Percentiles rank a stretch among this genome's conserved stretches.
phyloP scores from a whole-genome alignment of 768 basidiomycete genomes.

The Mycena albidolilacea region DNA sequence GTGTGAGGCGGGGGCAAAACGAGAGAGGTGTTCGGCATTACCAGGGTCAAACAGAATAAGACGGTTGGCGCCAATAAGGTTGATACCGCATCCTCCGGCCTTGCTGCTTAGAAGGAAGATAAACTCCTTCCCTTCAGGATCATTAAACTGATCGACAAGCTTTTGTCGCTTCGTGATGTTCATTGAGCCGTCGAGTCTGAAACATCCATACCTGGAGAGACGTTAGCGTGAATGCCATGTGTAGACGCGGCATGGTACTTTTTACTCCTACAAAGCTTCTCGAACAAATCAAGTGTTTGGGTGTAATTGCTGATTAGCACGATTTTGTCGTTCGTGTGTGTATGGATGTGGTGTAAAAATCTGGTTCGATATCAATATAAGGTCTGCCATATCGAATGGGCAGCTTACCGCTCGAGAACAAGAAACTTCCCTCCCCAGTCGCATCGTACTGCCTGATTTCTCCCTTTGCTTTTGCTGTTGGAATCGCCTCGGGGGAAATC shows the following conservation, averaged over 20 bases:
- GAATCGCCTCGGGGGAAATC: slow-evolving; percentile 73
- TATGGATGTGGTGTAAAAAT: slow-evolving; percentile 87
- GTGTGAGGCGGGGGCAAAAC: slow-evolving; percentile 12
- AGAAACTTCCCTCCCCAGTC: slow-evolving; percentile 94
- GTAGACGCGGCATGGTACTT: slow-evolving; percentile 64
- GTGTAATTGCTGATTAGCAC: slow-evolving; percentile 98
- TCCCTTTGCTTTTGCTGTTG: slow-evolving; percentile 57
- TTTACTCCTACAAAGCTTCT: slow-evolving; percentile 88
- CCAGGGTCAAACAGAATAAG: slow-evolving; percentile 97
- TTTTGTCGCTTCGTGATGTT: slow-evolving; percentile 93
- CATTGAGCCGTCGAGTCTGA: slow-evolving; percentile 97
- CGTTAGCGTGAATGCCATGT: slow-evolving; percentile 23
- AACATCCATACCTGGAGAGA: slow-evolving; percentile 82
- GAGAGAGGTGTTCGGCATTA: slow-evolving; percentile 44
- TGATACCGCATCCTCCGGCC: slow-evolving; percentile 97
- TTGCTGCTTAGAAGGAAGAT: slow-evolving; percentile 95
- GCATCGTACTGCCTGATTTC: slow-evolving; percentile 72
- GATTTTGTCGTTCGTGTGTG: slow-evolving; percentile 92
- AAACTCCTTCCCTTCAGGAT: slow-evolving; percentile 94
- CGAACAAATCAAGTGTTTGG: slow-evolving; percentile 94
- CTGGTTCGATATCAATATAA: slow-evolving; percentile 54
- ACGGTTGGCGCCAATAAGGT: slow-evolving; percentile 95
- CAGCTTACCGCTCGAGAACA: slow-evolving; percentile 86
- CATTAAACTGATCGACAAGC: slow-evolving; percentile 96
- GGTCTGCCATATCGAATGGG: not conserved